These are phyloP conservation scores for Takakia lepidozioides DNA, from an alignment of 225 moss, liverwort and hornwort genomes.

Conservation along the genomic window DNA sequence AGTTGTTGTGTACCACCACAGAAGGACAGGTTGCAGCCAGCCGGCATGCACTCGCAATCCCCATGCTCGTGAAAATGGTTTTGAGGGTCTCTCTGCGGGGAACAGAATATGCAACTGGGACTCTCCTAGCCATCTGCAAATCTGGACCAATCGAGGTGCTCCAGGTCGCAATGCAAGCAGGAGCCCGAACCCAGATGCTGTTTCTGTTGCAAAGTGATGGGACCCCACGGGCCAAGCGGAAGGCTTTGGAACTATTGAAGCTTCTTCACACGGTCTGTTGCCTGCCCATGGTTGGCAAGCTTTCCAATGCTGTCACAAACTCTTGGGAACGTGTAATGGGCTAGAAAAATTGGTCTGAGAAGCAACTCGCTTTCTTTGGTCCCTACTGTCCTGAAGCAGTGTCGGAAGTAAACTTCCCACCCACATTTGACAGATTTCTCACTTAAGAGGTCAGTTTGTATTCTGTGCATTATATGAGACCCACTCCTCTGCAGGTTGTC, in stretches of 20 bases:
- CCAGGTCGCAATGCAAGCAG: conserved; percentile 4
- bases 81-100: neutral
- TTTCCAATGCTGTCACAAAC: neutral
- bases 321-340: conserved; percentile 2
- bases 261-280: conserved; percentile 3
- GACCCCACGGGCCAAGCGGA: conserved; percentile 1
- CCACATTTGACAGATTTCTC: too few relatives aligned
- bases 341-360: too few relatives aligned
- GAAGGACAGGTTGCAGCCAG: conserved; percentile 1
- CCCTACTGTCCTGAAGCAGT: too few relatives aligned
- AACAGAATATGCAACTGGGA: conserved; percentile 1
- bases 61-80: conserved; percentile 1
- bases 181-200: neutral
- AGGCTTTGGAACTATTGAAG: conserved; percentile 1
- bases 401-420: too few relatives aligned
- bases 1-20: conserved; percentile 3
- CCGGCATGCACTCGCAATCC: neutral
- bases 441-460: too few relatives aligned
- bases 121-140: conserved; percentile 2
- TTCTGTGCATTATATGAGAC: too few relatives aligned
- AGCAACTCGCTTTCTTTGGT: too few relatives aligned
- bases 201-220: conserved; percentile 3
- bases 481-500: too few relatives aligned
- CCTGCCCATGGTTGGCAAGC: neutral
- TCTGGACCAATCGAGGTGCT: conserved; percentile 1